Base-by-base conservation (phyloP, 306 rosid species). In the Fragaria vesca region DNA sequence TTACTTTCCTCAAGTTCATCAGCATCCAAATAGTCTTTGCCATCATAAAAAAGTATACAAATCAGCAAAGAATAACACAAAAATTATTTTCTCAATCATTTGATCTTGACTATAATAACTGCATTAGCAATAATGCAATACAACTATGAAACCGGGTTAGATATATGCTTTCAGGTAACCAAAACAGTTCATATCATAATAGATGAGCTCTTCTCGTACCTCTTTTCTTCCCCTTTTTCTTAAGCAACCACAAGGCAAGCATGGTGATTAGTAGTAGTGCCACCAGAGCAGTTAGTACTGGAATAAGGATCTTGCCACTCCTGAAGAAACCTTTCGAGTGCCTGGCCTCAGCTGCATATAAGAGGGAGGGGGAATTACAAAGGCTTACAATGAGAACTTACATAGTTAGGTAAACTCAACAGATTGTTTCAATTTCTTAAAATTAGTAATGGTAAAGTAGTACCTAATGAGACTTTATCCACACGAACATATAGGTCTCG, bases 401-500 rank as follows among this genome's bases (percentile, higher is more conserved):
- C 40, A 36, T 36, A 36, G 40, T 36, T 36, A 5, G 40, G 40
- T 36, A 36, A 36, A 36, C 6, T 4, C 40, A 36, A 21, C 32
- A 57, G 63, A 21, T n/a, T 57, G 32, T 21, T 57, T 3, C 5
- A 21, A 57, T 57, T 50, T 50, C 55, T 16, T 20, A 50, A 16
- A 50, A 4, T 15, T 50, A 16, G 55, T 50, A 50, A 50, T 50
- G 1, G 42, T 20, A 32, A 38, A 67, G 42, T 24, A 51, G 62
- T 54, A 82, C 82, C 77, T 69, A 75, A 68, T 36, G 17, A 60
- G 11, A 46, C 9, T 10, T 79, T 54, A 70, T 80, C 89, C 51
- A 87, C 93, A 15, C 90, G 87, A 3, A 90, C 54, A 47, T 63
- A 79, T 8, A 90, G 58, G 60, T 84, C 89, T 21, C 76, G 84